A percentile compares a stretch with the other conserved stretches of the same genome.
Evolutionary conservation across 2,329 filamentous ascomycete genomes (phyloP).

Genomic region (Trichoderma afroharzianum): DNA sequence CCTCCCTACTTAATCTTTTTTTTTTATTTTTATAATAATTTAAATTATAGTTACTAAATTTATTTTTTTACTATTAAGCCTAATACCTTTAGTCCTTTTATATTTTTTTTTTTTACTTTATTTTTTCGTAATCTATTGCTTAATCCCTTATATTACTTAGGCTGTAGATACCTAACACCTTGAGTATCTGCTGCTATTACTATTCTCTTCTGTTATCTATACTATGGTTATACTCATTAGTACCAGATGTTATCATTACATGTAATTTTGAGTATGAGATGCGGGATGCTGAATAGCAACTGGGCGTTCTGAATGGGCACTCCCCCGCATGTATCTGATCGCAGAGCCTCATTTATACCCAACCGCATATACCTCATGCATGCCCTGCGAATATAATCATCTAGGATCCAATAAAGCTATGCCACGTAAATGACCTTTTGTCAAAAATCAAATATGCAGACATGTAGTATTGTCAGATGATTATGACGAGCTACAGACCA

Average conservation of each 20-base stretch:
- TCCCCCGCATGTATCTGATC: not conserved
- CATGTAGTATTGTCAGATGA: not conserved
- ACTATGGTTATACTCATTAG: no score
- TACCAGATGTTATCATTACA: not conserved
- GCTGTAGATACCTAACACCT: no score
- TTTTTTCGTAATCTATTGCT: no score
- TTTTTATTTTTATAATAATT: no score
- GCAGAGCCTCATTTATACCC: not conserved
- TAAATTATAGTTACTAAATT: no score
- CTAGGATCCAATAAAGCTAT: not conserved
- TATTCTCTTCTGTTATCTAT: conserved; percentile 35
- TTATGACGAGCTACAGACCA: not conserved
- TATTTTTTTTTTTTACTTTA: no score
- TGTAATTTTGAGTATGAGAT: not conserved
- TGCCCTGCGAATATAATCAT: not conserved
- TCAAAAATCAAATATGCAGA: not conserved
- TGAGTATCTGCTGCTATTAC: not conserved
- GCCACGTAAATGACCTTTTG: not conserved
- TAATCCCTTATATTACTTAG: no score
- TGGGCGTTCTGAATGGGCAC: not conserved
- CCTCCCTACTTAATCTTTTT: no score
- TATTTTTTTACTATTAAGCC: no score
- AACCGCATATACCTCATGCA: not conserved
- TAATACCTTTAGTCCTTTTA: no score
- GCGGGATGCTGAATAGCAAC: not conserved